These are phyloP conservation scores for Arabidopsis arenosa DNA, from an alignment of 345 rosid species.

Conservation along the genomic window DNA sequence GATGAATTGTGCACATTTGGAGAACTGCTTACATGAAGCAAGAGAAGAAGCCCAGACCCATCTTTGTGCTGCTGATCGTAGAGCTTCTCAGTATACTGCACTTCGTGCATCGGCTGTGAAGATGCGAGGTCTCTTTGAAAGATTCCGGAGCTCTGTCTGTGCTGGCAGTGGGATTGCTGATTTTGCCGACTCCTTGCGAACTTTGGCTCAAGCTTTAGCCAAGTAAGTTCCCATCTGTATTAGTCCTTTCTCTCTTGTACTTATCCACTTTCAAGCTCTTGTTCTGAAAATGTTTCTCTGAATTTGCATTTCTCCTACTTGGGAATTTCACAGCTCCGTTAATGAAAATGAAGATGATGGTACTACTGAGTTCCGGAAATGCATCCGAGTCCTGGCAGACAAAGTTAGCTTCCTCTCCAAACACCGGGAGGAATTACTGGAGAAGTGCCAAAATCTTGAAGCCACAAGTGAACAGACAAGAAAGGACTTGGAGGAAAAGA, in stretches of 20 bases:
- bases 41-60: constrained; percentile 98
- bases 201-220: constrained; percentile 88
- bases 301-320: constrained; percentile 32
- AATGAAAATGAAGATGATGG: constrained; percentile 82
- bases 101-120: constrained; percentile 90
- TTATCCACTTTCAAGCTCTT: constrained; percentile 14
- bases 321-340: constrained; percentile 59
- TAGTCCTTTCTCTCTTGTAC: not conserved
- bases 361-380: constrained; percentile 70
- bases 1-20: constrained; percentile 99
- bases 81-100: constrained; percentile 82
- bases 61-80: constrained; percentile 90
- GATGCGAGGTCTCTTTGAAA: constrained; percentile 82
- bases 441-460: constrained; percentile 71
- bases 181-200: constrained; percentile 76
- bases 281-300: constrained; percentile 27
- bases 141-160: constrained; percentile 69
- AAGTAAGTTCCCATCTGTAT: constrained; percentile 61
- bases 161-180: constrained; percentile 68
- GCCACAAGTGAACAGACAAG: constrained; percentile 69
- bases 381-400: constrained; percentile 76
- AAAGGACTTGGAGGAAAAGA: constrained; percentile 84
- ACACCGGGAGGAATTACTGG: constrained; percentile 78
- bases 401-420: constrained; percentile 76
- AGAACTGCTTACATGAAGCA: constrained; percentile 97